Conservation (phyloP, 768 basidiomycete genomes). For the Botryobasidium botryosum region DNA sequence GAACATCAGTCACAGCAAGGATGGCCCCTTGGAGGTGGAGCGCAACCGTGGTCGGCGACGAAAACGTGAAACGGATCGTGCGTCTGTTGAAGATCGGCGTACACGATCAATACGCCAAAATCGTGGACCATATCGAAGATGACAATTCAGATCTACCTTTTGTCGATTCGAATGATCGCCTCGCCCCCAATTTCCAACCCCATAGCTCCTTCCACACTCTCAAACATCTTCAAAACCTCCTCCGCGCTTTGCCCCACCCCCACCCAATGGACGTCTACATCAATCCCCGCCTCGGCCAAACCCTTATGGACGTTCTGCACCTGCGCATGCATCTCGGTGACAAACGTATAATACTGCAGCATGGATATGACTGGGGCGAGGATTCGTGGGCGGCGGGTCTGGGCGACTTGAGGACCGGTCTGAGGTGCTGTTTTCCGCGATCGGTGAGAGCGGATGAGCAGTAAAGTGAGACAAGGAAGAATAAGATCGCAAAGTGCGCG, state of each 20-base stretch:
- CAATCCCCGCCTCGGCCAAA: conserved; percentile 51
- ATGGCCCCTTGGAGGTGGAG: conserved; percentile 72
- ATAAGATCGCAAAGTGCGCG: conserved; percentile 3
- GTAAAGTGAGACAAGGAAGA: conserved; percentile 1
- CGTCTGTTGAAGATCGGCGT: conserved; percentile 29
- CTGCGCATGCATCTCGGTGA: conserved; percentile 41
- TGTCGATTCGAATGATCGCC: conserved; percentile 49
- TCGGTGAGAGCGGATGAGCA: conserved; percentile 10
- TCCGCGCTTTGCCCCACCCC: conserved; percentile 8
- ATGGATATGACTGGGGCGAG: conserved; percentile 64
- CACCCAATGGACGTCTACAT: conserved; percentile 31
- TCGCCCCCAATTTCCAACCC: conserved; percentile 40
- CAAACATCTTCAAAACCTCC: conserved; percentile 7
- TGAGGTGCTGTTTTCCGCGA: neutral
- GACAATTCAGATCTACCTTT: conserved; percentile 29
- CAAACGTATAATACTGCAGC: conserved; percentile 65
- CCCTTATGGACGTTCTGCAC: conserved; percentile 39
- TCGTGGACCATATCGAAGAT: neutral
- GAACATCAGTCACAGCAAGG: conserved; percentile 50
- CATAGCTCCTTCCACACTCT: neutral
- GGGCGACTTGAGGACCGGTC: no score
- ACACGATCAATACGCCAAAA: neutral
- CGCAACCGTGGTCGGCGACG: conserved; percentile 57
- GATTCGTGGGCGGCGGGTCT: conserved; percentile 26
- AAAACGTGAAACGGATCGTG: conserved; percentile 56